Evolutionary conservation across 257 asterid species (phyloP).

Genomic region (Nicotiana noctiflora): DNA sequence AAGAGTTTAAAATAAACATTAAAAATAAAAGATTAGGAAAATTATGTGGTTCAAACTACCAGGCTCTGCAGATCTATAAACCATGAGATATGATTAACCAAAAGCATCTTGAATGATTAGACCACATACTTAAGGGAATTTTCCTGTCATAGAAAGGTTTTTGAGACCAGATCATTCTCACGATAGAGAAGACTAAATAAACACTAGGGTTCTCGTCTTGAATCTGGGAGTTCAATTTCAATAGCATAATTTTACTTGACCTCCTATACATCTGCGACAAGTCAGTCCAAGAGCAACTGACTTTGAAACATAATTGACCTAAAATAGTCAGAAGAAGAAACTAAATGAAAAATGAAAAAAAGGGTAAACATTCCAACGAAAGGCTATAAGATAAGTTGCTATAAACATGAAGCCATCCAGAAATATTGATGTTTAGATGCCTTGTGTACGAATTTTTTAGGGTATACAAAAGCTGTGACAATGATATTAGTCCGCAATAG

Average conservation of each 20-base stretch:
- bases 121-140: neutral
- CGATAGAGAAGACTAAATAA: neutral
- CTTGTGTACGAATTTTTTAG: neutral
- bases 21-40: neutral
- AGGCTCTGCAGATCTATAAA: neutral
- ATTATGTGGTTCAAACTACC: neutral
- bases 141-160: neutral
- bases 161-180: neutral
- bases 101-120: slow-evolving; percentile 1
- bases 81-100: neutral
- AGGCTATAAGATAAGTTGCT: neutral
- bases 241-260: neutral
- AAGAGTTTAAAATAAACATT: neutral
- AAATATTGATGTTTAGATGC: neutral
- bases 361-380: neutral
- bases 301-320: neutral
- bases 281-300: neutral
- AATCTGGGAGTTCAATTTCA: neutral
- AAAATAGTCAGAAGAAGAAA: neutral
- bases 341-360: neutral
- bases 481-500: too few species aligned
- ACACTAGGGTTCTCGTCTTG: neutral
- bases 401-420: neutral
- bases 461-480: too few species aligned
- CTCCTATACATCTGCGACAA: neutral